phyloP scores from a whole-genome alignment of 768 basidiomycete genomes.

The Psilocybe tampanensis region DNA sequence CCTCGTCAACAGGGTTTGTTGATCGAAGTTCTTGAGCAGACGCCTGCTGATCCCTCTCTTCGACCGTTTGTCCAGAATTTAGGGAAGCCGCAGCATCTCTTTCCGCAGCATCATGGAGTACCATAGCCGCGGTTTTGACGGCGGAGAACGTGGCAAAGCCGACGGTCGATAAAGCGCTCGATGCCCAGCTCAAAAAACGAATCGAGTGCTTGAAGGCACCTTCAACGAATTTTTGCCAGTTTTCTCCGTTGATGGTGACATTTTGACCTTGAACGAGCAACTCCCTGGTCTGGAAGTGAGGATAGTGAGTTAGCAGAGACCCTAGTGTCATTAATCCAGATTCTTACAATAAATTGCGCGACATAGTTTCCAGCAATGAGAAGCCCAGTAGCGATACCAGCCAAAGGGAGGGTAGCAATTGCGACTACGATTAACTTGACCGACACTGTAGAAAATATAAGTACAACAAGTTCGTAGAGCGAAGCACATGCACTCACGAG shows the following conservation, averaged over 20 bases:
- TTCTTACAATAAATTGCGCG: slow-evolving; percentile 15
- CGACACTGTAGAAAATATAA: slow-evolving; percentile 1
- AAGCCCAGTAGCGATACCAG: slow-evolving; percentile 15
- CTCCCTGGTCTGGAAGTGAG: slow-evolving; percentile 2
- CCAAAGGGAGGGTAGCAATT: slow-evolving; percentile 15
- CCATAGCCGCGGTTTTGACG: background rate
- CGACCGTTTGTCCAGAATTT: background rate
- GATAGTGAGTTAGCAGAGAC: no score
- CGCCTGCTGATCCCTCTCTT: background rate
- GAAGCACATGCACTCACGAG: slow-evolving; percentile 7
- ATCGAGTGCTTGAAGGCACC: background rate
- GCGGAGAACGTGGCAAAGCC: background rate
- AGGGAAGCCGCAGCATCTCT: background rate
- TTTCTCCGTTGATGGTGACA: background rate
- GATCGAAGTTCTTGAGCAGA: no score
- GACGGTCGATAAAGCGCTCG: background rate
- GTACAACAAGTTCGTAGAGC: background rate
- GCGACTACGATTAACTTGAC: slow-evolving; percentile 14
- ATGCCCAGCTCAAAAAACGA: background rate
- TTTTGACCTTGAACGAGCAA: background rate
- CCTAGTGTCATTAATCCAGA: background rate
- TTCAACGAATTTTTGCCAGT: slow-evolving; percentile 7
- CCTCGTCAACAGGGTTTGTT: no score
- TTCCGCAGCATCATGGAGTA: background rate
- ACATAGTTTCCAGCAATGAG: slow-evolving; percentile 11